A percentile compares a stretch with the other conserved stretches of the same genome.
These are phyloP conservation scores for Xylariaceae sp. DNA, from an alignment of 2,329 filamentous ascomycete genomes.

Conservation along the genomic window DNA sequence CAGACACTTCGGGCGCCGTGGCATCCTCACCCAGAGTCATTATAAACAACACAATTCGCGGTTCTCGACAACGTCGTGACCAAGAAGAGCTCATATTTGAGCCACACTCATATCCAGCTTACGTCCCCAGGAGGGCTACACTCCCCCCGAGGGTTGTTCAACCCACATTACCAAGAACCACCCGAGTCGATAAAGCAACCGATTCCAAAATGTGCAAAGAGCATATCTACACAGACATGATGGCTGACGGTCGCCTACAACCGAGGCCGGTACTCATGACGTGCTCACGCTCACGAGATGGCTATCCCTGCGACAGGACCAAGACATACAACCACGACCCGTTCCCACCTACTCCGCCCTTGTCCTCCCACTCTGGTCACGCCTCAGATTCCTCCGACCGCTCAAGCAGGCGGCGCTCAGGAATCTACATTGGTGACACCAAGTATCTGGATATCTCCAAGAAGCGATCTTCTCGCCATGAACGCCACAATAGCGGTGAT, in stretches of 20 bases:
- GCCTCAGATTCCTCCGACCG: slow-evolving; percentile 30
- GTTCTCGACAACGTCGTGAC: slow-evolving; percentile 16
- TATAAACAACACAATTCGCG: slow-evolving; percentile 25
- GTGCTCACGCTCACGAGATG: slow-evolving; percentile 38
- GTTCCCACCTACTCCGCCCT: slow-evolving; percentile 40
- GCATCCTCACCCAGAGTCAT: slow-evolving; percentile 22
- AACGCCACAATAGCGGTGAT: slow-evolving; percentile 35
- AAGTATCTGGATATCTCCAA: slow-evolving; percentile 34
- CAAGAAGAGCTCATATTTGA: slow-evolving; percentile 8
- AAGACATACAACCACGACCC: slow-evolving; percentile 39
- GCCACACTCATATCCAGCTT: slow-evolving; percentile 11
- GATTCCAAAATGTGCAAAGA: slow-evolving; percentile 47
- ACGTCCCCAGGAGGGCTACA: slow-evolving; percentile 12
- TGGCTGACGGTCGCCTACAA: slow-evolving; percentile 41
- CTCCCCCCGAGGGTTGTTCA: slow-evolving; percentile 21
- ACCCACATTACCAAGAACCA: slow-evolving; percentile 22
- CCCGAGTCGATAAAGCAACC: slow-evolving; percentile 23
- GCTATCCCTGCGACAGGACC: slow-evolving; percentile 40
- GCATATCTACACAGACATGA: slow-evolving; percentile 43
- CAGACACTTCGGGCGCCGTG: slow-evolving; percentile 21
- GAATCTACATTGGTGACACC: slow-evolving; percentile 37
- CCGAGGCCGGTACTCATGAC: slow-evolving; percentile 33
- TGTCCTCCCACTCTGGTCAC: slow-evolving; percentile 30
- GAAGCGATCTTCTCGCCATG: slow-evolving; percentile 25
- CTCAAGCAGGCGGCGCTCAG: slow-evolving; percentile 31